These are phyloP conservation scores for Butyriboletus appendiculatus DNA, from an alignment of 1,284 basidiomycete genomes.

Conservation along the genomic window DNA sequence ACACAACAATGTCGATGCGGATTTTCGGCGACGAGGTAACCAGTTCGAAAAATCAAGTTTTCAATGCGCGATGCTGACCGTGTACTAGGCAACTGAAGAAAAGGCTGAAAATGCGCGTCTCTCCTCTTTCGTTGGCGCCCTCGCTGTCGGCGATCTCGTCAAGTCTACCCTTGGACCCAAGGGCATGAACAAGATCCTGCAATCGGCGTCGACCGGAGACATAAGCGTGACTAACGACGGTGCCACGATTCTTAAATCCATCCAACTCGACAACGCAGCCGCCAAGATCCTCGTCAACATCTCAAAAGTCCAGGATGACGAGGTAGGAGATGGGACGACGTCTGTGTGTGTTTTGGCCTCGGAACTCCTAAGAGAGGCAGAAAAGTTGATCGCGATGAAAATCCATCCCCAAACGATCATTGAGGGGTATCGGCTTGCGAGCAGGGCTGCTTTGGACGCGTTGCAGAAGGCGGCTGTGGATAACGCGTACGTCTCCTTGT, in stretches of 20 bases:
- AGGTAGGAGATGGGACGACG: constrained; percentile 98
- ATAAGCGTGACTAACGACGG: constrained; percentile 99
- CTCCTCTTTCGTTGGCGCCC: constrained; percentile 96
- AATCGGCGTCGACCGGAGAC: constrained; percentile 89
- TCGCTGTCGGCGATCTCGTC: constrained; percentile 96
- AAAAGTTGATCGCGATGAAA: constrained; percentile 90
- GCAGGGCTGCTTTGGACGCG: constrained; percentile 81
- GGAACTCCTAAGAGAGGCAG: constrained; percentile 93
- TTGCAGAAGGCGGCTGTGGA: constrained; percentile 84
- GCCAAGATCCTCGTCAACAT: constrained; percentile 99
- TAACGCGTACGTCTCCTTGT: constrained; percentile 63
- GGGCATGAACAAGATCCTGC: constrained; percentile 95
- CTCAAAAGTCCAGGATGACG: constrained; percentile 99
- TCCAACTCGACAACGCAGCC: constrained; percentile 97
- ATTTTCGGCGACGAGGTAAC: constrained; percentile 46
- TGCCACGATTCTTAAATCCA: constrained; percentile 96
- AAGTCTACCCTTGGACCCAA: constrained; percentile 99
- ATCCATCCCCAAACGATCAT: constrained; percentile 99
- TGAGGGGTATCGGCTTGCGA: constrained; percentile 97
- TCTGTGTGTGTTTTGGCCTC: constrained; percentile 92
- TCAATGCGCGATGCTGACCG: constrained; percentile 6
- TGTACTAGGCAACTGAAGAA: constrained; percentile 87
- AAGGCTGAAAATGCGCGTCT: constrained; percentile 99
- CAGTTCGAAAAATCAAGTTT: not conserved
- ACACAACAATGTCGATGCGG: constrained; percentile 44